These are phyloP conservation scores for Plasmopara halstedii DNA, from an alignment of 352 stramenopile genomes.

Conservation along the genomic window DNA sequence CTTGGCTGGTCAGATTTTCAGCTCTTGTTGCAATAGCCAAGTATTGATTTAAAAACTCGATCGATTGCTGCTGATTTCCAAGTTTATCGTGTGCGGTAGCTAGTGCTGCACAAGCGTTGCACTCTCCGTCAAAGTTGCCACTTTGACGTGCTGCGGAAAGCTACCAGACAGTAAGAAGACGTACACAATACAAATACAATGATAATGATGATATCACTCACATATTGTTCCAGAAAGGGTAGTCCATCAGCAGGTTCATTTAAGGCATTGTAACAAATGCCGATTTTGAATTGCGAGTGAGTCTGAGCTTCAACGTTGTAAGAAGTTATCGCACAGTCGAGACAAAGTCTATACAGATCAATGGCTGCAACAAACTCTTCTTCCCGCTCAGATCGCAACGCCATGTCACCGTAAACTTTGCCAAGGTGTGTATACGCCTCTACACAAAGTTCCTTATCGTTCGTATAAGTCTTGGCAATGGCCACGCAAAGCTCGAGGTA, in stretches of 20 bases:
- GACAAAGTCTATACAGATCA: slow-evolving; percentile 63
- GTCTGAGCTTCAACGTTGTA: slow-evolving; percentile 47
- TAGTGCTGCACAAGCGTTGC: slow-evolving; percentile 80
- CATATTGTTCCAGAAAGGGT: slow-evolving; percentile 78
- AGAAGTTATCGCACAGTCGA: slow-evolving; percentile 63
- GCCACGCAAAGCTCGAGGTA: slow-evolving; percentile 78
- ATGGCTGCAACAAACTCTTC: slow-evolving; percentile 42
- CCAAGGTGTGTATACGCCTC: slow-evolving; percentile 62
- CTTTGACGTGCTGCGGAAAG: slow-evolving; percentile 47
- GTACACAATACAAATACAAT: not conserved
- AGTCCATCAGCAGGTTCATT: slow-evolving; percentile 56
- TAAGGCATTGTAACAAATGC: slow-evolving; percentile 65
- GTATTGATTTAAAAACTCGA: slow-evolving; percentile 87
- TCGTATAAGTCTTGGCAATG: slow-evolving; percentile 62
- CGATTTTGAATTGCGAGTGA: slow-evolving; percentile 70
- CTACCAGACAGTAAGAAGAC: slow-evolving; percentile 14
- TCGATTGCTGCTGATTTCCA: slow-evolving; percentile 67
- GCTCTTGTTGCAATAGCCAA: slow-evolving; percentile 65
- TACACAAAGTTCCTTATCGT: slow-evolving; percentile 42
- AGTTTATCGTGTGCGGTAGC: slow-evolving; percentile 82
- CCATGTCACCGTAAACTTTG: slow-evolving; percentile 70
- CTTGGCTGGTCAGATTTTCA: slow-evolving; percentile 83
- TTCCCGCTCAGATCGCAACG: slow-evolving; percentile 32
- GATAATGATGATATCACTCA: slow-evolving; percentile 2
- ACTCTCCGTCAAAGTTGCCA: slow-evolving; percentile 64